Conservation (phyloP, 495 filamentous ascomycete species). For the Podospora appendiculata region DNA sequence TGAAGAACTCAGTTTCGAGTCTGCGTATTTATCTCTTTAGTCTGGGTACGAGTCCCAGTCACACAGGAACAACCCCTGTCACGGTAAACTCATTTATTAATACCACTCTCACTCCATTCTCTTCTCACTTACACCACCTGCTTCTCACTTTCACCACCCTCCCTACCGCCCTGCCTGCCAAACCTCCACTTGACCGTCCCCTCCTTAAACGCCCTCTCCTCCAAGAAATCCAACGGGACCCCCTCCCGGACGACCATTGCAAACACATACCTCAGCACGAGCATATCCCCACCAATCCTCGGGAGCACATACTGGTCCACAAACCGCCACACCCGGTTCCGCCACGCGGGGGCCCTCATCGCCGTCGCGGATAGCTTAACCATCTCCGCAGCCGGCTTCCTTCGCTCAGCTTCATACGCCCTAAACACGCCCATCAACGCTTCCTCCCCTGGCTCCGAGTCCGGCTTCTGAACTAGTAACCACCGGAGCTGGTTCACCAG, state of each 20-base stretch:
- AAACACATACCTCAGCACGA: not conserved
- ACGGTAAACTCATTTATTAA: no score
- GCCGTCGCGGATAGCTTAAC: not conserved
- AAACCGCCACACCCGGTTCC: not conserved
- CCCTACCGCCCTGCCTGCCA: not conserved
- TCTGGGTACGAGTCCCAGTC: no score
- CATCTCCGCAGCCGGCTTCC: not conserved
- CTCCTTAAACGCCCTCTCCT: not conserved
- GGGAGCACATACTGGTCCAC: not conserved
- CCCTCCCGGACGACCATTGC: not conserved
- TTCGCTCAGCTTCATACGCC: not conserved
- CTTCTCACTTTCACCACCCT: no score
- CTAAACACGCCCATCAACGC: not conserved
- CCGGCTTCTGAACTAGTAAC: not conserved
- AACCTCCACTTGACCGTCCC: conserved; percentile 7
- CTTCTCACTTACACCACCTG: no score
- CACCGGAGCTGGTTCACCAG: conserved; percentile 26
- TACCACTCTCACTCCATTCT: no score
- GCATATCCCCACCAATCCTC: not conserved
- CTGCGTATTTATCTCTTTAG: no score
- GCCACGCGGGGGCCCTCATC: not conserved
- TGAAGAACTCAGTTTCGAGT: no score
- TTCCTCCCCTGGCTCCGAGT: not conserved
- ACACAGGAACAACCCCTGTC: no score
- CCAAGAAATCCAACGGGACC: not conserved